A percentile compares a stretch with the other conserved stretches of the same genome.
Conservation (phyloP, 306 rosid genomes). For the Gillenia trifoliata region DNA sequence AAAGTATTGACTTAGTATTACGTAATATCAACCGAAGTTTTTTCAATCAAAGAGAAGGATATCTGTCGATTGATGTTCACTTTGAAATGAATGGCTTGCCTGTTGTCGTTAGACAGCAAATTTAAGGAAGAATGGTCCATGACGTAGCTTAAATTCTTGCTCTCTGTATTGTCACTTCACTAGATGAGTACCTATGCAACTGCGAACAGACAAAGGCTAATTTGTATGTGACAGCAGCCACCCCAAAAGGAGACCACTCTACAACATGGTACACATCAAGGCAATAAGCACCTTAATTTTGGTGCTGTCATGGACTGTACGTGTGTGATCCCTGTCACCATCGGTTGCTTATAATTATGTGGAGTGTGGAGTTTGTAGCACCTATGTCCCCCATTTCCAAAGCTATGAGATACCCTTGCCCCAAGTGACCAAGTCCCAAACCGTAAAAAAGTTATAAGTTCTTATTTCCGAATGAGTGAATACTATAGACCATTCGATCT, state of each 20-base stretch:
- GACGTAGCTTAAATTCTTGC: background rate
- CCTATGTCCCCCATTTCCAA: conserved; percentile 7
- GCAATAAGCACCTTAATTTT: conserved; percentile 1
- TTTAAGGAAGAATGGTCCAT: background rate
- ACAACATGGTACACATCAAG: conserved; percentile 25
- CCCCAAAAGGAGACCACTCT: conserved; percentile 35
- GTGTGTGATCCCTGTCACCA: conserved; percentile 35
- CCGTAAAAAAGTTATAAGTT: background rate
- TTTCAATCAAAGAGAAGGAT: too few species aligned
- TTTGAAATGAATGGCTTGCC: background rate
- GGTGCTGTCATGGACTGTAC: conserved; percentile 24
- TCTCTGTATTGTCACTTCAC: background rate
- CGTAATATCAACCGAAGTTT: too few species aligned
- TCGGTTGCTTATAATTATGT: conserved; percentile 34
- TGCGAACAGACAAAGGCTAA: conserved; percentile 29
- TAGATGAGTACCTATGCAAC: background rate
- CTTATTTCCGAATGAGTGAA: background rate
- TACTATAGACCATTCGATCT: background rate
- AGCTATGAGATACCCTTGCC: background rate
- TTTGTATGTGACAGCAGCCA: conserved; percentile 23
- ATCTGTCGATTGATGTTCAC: background rate
- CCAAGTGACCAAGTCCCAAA: background rate
- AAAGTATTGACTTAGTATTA: too few species aligned
- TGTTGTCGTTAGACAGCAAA: background rate
- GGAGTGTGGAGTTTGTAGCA: conserved; percentile 25